Evolutionary conservation across 768 basidiomycete genomes (phyloP).

Genomic region (Trichaptum fuscoviolaceum): DNA sequence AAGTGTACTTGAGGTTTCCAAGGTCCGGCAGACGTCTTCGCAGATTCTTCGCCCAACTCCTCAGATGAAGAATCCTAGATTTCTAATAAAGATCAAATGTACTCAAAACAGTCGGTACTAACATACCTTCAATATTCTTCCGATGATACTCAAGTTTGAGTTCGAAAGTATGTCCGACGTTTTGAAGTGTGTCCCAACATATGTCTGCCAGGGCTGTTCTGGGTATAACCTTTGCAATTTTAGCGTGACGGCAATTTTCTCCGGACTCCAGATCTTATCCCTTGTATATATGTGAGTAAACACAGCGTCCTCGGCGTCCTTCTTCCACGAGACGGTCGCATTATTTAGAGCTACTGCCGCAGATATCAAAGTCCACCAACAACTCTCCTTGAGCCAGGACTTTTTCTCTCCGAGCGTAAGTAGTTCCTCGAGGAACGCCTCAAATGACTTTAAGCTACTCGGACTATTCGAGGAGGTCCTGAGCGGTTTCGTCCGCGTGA

Average conservation of each 20-base stretch:
- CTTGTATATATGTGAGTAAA: constrained; percentile 50
- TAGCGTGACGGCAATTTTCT: constrained; percentile 79
- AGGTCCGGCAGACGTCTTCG: constrained; percentile 46
- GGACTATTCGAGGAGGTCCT: constrained; percentile 44
- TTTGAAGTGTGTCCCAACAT: constrained; percentile 74
- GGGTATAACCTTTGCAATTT: constrained; percentile 60
- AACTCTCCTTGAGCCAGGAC: constrained; percentile 87
- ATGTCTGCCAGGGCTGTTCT: constrained; percentile 58
- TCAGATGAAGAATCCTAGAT: constrained; percentile 52
- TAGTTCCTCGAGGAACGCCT: constrained; percentile 53
- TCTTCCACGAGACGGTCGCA: constrained; percentile 67
- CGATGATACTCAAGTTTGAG: constrained; percentile 68
- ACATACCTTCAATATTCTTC: constrained; percentile 73
- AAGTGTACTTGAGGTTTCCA: constrained; percentile 94
- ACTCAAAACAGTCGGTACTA: constrained; percentile 4
- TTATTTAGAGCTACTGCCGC: constrained; percentile 55
- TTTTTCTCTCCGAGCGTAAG: constrained; percentile 74
- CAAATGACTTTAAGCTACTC: constrained; percentile 56
- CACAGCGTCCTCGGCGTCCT: constrained; percentile 48
- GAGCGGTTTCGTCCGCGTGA: constrained; percentile 57
- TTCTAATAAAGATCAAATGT: constrained; percentile 4
- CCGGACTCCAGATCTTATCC: constrained; percentile 66
- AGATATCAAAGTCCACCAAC: constrained; percentile 75
- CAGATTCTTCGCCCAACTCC: constrained; percentile 46
- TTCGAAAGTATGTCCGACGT: constrained; percentile 60